Evolutionary conservation across 2,329 filamentous ascomycete species (phyloP).

Genomic region (Myriangium duriaei): DNA sequence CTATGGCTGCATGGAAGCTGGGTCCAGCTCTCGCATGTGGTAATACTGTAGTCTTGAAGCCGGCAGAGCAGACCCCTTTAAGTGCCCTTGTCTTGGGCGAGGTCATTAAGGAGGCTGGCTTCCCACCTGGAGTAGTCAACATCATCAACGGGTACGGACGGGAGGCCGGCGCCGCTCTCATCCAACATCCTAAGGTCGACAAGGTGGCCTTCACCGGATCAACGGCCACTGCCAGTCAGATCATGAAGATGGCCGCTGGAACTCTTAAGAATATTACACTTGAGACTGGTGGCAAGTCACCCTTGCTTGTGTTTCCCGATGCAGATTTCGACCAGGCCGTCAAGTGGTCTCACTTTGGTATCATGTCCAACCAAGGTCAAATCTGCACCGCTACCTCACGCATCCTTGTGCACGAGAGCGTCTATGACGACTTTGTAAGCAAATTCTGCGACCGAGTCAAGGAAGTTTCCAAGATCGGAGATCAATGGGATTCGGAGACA

Average conservation of each 20-base stretch:
- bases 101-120: slow-evolving; percentile 57
- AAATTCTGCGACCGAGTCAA: slow-evolving; percentile 48
- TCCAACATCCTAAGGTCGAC: slow-evolving; percentile 52
- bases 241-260: slow-evolving; percentile 56
- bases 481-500: slow-evolving; percentile 56
- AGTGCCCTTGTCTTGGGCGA: slow-evolving; percentile 46
- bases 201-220: slow-evolving; percentile 70
- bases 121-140: slow-evolving; percentile 65
- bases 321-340: slow-evolving; percentile 44
- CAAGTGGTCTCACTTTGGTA: slow-evolving; percentile 48
- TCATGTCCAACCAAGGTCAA: slow-evolving; percentile 45
- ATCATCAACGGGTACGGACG: slow-evolving; percentile 56
- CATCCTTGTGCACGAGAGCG: slow-evolving; percentile 43
- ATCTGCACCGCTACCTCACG: slow-evolving; percentile 48
- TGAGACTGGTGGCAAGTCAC: slow-evolving; percentile 46
- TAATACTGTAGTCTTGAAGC: slow-evolving; percentile 44
- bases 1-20: slow-evolving; percentile 66
- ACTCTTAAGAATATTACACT: slow-evolving; percentile 49
- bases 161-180: slow-evolving; percentile 54
- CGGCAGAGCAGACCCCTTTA: slow-evolving; percentile 44
- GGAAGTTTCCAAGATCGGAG: slow-evolving; percentile 43
- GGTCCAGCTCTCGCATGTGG: slow-evolving; percentile 49
- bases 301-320: slow-evolving; percentile 40
- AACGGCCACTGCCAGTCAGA: slow-evolving; percentile 54
- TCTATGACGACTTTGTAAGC: slow-evolving; percentile 53